Evolutionary conservation across 495 filamentous ascomycete species (phyloP).

Genomic region (Daldinia caldariorum): DNA sequence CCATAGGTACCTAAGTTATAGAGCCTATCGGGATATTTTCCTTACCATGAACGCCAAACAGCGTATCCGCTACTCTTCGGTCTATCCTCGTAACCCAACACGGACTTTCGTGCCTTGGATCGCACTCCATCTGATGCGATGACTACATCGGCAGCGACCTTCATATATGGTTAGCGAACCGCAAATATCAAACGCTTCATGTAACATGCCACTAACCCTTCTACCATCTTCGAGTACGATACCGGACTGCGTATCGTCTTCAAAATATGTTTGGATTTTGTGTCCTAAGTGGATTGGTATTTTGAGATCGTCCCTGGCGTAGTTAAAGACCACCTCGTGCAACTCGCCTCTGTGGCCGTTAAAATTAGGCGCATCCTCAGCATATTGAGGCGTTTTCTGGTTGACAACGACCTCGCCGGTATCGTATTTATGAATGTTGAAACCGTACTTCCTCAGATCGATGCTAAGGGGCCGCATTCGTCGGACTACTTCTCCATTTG

Average conservation of each 20-base stretch:
- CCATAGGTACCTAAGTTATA: too few species aligned
- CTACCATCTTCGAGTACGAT: conserved; percentile 64
- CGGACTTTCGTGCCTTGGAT: conserved; percentile 66
- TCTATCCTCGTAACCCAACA: conserved; percentile 68
- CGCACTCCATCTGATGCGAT: conserved; percentile 69
- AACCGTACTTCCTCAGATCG: conserved; percentile 62
- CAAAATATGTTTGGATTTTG: conserved; percentile 65
- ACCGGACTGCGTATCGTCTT: conserved; percentile 62
- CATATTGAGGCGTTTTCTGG: conserved; percentile 56
- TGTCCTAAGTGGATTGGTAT: conserved; percentile 67
- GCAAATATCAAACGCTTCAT: not conserved
- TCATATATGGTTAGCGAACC: conserved; percentile 10
- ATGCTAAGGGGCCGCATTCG: conserved; percentile 62
- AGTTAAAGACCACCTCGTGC: conserved; percentile 67
- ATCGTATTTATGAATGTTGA: conserved; percentile 69
- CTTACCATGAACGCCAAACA: conserved; percentile 67
- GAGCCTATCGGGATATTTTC: not conserved
- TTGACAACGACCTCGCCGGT: conserved; percentile 69
- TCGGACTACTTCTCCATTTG: conserved; percentile 55
- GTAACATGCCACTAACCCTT: conserved; percentile 42
- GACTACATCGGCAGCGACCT: conserved; percentile 63
- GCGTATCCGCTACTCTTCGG: conserved; percentile 69
- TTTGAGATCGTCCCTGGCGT: conserved; percentile 62
- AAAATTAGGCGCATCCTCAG: conserved; percentile 64
- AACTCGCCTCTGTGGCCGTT: conserved; percentile 70